phyloP scores from a whole-genome alignment of 768 basidiomycete genomes.

The Trametes sanguinea region DNA sequence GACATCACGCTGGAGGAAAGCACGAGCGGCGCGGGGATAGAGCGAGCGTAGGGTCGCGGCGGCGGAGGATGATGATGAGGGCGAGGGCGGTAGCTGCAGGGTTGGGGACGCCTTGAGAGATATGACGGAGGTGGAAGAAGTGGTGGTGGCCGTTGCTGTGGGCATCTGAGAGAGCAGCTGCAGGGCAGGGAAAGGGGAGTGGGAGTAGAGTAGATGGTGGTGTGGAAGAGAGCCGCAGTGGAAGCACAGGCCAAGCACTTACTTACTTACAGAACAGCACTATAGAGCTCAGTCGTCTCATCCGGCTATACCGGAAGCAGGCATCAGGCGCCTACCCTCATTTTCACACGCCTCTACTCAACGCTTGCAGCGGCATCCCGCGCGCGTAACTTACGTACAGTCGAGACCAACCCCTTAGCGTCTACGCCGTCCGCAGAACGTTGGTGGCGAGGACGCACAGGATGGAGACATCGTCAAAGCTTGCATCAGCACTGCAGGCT shows the following conservation, averaged over 20 bases:
- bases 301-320: not conserved
- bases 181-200: not conserved
- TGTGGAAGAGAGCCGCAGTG: not conserved
- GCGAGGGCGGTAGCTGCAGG: not conserved
- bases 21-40: slow-evolving; percentile 75
- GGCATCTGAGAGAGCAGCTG: slow-evolving; percentile 22
- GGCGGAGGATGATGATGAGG: slow-evolving; percentile 33
- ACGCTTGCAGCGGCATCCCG: not conserved
- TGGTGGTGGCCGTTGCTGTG: slow-evolving; percentile 21
- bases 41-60: slow-evolving; percentile 64
- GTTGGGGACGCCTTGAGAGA: slow-evolving; percentile 17
- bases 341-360: not conserved
- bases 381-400: too few species aligned
- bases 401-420: too few species aligned
- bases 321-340: not conserved
- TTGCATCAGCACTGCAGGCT: too few species aligned
- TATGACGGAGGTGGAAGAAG: slow-evolving; percentile 6
- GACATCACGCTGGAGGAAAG: slow-evolving; percentile 76
- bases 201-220: not conserved
- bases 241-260: too few species aligned
- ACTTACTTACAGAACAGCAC: too few species aligned
- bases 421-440: too few species aligned
- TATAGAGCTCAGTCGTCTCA: too few species aligned
- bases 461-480: too few species aligned
- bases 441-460: too few species aligned